Percentiles rank a stretch among this genome's conserved stretches.
phyloP scores from a whole-genome alignment of 148 eudicot genomes.

The Suaeda aralocaspica region DNA sequence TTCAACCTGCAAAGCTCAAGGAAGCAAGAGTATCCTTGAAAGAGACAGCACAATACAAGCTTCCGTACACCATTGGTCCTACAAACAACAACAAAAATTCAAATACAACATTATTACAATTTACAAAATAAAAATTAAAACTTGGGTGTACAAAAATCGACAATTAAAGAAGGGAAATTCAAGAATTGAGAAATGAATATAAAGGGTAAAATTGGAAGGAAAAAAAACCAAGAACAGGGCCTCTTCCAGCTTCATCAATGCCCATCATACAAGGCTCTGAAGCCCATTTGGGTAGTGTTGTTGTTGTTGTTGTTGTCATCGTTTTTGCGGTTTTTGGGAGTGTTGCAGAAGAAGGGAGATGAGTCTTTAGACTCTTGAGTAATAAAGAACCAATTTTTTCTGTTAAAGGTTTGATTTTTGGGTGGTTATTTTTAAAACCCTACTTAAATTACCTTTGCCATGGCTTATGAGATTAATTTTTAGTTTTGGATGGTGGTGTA shows the following conservation, averaged over 20 bases:
- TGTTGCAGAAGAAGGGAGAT: too few relatives aligned
- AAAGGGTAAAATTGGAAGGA: not conserved
- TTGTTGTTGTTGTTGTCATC: too few relatives aligned
- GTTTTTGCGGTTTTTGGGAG: too few relatives aligned
- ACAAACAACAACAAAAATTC: not conserved
- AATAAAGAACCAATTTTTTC: too few relatives aligned
- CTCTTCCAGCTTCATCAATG: conserved; percentile 98
- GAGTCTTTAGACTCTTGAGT: too few relatives aligned
- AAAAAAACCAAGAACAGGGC: conserved; percentile 83
- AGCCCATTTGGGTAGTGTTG: conserved; percentile 57
- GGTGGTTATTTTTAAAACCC: too few relatives aligned
- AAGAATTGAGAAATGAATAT: not conserved
- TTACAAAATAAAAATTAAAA: not conserved
- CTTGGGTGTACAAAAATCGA: not conserved
- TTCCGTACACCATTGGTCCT: conserved; percentile 99
- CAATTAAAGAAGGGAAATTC: not conserved
- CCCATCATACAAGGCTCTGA: conserved; percentile 87
- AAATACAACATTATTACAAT: too few relatives aligned
- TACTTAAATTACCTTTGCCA: too few relatives aligned
- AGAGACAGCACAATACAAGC: conserved; percentile 82
- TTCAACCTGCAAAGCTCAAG: conserved; percentile 73
- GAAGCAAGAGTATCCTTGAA: conserved; percentile 72
- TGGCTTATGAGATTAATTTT: too few relatives aligned
- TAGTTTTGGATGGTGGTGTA: too few relatives aligned
- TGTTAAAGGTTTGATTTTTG: too few relatives aligned